Percentiles rank a stretch among this genome's conserved stretches.
Evolutionary conservation across 1,284 basidiomycete species (phyloP).

Genomic region (Ceratobasidium sp.): DNA sequence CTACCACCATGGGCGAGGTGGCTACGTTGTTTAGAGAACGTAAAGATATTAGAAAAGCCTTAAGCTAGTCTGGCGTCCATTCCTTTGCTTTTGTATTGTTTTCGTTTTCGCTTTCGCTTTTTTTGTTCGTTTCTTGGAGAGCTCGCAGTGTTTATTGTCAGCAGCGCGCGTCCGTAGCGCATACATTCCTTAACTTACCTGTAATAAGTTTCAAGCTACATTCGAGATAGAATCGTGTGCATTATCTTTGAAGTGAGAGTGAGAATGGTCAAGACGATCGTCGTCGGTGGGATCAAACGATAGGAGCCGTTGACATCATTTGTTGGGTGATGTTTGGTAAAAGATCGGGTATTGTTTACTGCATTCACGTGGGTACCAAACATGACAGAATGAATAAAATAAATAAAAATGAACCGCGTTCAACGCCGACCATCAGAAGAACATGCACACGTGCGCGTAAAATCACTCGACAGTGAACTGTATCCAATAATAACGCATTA

Average conservation of each 20-base stretch:
- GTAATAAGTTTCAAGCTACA: too few species aligned
- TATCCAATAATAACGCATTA: conserved; percentile 26
- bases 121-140: conserved; percentile 13
- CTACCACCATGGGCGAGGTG: conserved; percentile 37
- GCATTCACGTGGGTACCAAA: neutral
- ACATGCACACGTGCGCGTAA: conserved; percentile 3
- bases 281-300: too few species aligned
- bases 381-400: neutral
- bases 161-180: too few species aligned
- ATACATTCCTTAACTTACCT: too few species aligned
- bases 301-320: neutral
- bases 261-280: too few species aligned
- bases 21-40: conserved; percentile 35
- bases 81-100: neutral
- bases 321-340: neutral
- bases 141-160: too few species aligned
- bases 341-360: neutral
- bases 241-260: too few species aligned
- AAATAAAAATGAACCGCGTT: conserved; percentile 1
- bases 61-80: conserved; percentile 30
- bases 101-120: neutral
- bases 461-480: conserved; percentile 61
- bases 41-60: conserved; percentile 38
- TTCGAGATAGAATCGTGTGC: too few species aligned
- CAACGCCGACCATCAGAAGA: neutral